Evolutionary conservation across 352 stramenopile genomes (phyloP).

Genomic region (Phytophthora pistaciae): DNA sequence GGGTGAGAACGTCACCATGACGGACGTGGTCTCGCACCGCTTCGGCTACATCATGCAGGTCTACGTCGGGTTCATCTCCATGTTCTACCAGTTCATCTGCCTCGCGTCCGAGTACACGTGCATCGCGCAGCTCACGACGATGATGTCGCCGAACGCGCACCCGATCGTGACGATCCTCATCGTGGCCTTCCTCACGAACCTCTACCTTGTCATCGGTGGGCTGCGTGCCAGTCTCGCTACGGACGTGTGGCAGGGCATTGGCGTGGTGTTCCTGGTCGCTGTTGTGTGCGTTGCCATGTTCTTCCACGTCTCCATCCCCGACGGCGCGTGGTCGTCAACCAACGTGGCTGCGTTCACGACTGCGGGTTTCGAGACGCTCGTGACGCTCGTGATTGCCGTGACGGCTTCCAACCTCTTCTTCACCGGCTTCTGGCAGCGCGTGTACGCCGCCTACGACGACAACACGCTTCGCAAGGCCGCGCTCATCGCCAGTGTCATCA

Average conservation of each 20-base stretch:
- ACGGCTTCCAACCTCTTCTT: slow-evolving; percentile 73
- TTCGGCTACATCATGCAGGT: slow-evolving; percentile 68
- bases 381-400: slow-evolving; percentile 71
- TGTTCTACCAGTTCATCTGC: slow-evolving; percentile 85
- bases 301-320: slow-evolving; percentile 53
- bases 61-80: slow-evolving; percentile 61
- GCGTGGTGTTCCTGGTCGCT: slow-evolving; percentile 55
- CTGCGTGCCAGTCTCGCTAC: slow-evolving; percentile 70
- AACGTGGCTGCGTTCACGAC: slow-evolving; percentile 65
- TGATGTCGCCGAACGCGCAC: slow-evolving; percentile 52
- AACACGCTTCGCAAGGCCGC: slow-evolving; percentile 48
- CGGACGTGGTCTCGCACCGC: slow-evolving; percentile 63
- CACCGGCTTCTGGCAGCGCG: slow-evolving; percentile 78
- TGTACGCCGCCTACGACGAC: slow-evolving; percentile 61
- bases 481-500: slow-evolving; percentile 46
- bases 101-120: slow-evolving; percentile 72
- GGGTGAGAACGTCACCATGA: slow-evolving; percentile 71
- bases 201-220: slow-evolving; percentile 71
- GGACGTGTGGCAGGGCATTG: slow-evolving; percentile 72
- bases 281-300: slow-evolving; percentile 68
- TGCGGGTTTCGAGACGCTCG: slow-evolving; percentile 64
- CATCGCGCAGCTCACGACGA: slow-evolving; percentile 50
- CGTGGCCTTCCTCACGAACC: slow-evolving; percentile 69
- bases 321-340: slow-evolving; percentile 46
- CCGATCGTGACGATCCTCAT: slow-evolving; percentile 63